Evolutionary conservation across 306 rosid species (phyloP).

Genomic region (Cicer judaicum): DNA sequence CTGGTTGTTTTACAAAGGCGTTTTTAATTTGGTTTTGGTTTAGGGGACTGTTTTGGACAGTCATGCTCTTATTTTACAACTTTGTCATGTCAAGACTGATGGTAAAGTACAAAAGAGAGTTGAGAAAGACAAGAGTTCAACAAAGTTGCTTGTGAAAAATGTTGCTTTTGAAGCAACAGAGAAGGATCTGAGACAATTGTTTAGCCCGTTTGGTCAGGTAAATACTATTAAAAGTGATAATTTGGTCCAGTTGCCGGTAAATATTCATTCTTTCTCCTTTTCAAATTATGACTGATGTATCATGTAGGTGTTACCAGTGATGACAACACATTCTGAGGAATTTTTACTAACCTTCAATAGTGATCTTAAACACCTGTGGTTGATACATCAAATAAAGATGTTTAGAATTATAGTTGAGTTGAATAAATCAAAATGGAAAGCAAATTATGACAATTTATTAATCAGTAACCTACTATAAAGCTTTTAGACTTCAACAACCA

Average conservation of each 20-base stretch:
- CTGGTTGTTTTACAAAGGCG: slow-evolving; percentile 18
- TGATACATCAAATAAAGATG: too few species aligned
- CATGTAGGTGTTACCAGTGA: too few species aligned
- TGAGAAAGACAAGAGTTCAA: slow-evolving; percentile 78
- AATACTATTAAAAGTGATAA: slow-evolving; percentile 39
- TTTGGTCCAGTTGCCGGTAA: slow-evolving; percentile 1
- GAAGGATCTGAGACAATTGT: slow-evolving; percentile 85
- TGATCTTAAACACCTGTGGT: too few species aligned
- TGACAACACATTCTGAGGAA: too few species aligned
- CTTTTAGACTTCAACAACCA: too few species aligned
- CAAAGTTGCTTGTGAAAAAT: slow-evolving; percentile 79
- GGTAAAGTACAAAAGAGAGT: slow-evolving; percentile 55
- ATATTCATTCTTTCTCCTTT: background rate
- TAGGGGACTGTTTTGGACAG: slow-evolving; percentile 90
- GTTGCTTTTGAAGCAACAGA: slow-evolving; percentile 90
- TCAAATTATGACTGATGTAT: too few species aligned
- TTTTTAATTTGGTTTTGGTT: slow-evolving; percentile 9
- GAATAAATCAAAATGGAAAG: too few species aligned
- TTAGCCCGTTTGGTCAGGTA: slow-evolving; percentile 96
- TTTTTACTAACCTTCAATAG: too few species aligned
- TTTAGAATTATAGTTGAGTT: too few species aligned
- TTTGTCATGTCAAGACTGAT: slow-evolving; percentile 72
- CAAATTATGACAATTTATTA: too few species aligned
- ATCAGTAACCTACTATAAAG: too few species aligned
- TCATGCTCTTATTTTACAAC: slow-evolving; percentile 83